These are phyloP conservation scores for Perilla frutescens DNA, from an alignment of 257 asterid species.

Conservation along the genomic window DNA sequence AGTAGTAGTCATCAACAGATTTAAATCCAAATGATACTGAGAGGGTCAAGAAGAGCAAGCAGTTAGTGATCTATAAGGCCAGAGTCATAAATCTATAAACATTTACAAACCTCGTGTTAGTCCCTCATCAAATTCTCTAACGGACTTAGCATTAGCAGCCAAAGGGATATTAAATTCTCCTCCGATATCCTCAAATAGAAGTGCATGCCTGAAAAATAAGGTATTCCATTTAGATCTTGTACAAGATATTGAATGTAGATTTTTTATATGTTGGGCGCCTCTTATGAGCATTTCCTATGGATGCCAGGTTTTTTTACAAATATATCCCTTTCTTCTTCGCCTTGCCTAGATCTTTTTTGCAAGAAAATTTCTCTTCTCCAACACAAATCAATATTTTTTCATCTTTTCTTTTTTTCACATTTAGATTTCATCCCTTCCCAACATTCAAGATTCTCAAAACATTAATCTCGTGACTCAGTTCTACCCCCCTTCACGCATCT, in stretches of 20 bases:
- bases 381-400: no score
- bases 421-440: no score
- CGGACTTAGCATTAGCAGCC: slow-evolving; percentile 80
- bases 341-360: no score
- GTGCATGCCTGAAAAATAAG: slow-evolving; percentile 76
- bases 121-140: slow-evolving; percentile 92
- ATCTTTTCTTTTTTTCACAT: no score
- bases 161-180: slow-evolving; percentile 83
- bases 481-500: no score
- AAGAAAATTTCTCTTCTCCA: no score
- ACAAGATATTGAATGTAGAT: not conserved
- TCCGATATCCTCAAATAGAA: slow-evolving; percentile 82
- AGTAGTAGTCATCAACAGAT: slow-evolving; percentile 95
- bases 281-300: no score
- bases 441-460: no score
- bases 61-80: slow-evolving; percentile 14
- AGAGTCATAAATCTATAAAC: slow-evolving; percentile 33
- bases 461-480: no score
- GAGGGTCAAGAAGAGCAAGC: slow-evolving; percentile 18
- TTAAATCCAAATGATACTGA: slow-evolving; percentile 97
- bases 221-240: slow-evolving; percentile 11
- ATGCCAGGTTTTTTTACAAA: no score
- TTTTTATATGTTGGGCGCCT: no score
- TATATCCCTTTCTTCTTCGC: no score
- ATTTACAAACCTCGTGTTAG: slow-evolving; percentile 77